phyloP scores from a whole-genome alignment of 768 basidiomycete genomes.

The Amanita muscaria region DNA sequence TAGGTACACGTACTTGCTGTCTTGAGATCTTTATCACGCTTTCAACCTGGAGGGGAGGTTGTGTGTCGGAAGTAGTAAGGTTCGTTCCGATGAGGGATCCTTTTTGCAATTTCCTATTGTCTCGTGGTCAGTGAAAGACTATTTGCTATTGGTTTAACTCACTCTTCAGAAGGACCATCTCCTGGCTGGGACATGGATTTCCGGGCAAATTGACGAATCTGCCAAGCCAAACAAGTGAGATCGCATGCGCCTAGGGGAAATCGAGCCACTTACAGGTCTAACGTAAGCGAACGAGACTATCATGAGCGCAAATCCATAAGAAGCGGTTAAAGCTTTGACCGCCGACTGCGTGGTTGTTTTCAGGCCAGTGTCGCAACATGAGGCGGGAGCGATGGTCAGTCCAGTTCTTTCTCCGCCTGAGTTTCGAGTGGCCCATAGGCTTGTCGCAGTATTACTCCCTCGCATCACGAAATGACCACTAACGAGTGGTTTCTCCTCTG shows the following conservation, averaged over 20 bases:
- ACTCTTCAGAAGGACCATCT: constrained; percentile 59
- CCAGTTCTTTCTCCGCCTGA: constrained; percentile 19
- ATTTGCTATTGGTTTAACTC: no score
- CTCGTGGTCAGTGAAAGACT: no score
- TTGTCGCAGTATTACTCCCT: constrained; percentile 28
- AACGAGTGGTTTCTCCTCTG: no score
- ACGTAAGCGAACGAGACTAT: constrained; percentile 21
- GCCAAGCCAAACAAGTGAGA: no score
- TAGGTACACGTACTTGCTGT: no score
- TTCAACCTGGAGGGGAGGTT: constrained; percentile 41
- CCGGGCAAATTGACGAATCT: no score
- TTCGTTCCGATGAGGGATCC: no score
- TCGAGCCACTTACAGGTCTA: constrained; percentile 29
- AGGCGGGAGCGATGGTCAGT: constrained; percentile 46
- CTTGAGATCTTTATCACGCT: constrained; percentile 67
- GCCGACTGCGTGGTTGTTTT: constrained; percentile 37
- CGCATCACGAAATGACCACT: no score
- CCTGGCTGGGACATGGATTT: constrained; percentile 45
- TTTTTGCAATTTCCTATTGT: constrained; percentile 45
- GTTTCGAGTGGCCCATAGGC: constrained; percentile 34
- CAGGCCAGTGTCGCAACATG: constrained; percentile 70
- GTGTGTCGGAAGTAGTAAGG: constrained; percentile 43
- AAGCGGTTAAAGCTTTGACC: constrained; percentile 27
- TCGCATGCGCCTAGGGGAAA: constrained; percentile 31
- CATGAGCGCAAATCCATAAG: no score